Conservation (phyloP, 352 stramenopile genomes). For the Aphanomyces cochlioides region DNA sequence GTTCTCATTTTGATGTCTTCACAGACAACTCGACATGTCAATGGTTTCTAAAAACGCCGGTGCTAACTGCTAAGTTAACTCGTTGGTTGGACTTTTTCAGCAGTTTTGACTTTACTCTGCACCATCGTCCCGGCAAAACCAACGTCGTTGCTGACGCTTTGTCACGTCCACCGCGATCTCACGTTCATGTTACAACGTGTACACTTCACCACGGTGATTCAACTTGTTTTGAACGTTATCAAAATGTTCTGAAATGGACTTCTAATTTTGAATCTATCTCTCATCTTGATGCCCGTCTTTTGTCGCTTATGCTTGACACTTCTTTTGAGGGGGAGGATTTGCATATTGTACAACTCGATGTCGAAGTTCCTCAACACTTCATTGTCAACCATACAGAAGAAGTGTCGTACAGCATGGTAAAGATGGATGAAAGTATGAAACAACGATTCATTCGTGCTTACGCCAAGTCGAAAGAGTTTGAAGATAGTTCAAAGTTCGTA, state of each 20-base stretch:
- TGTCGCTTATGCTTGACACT: neutral
- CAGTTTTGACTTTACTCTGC: constrained; percentile 26
- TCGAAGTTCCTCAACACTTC: neutral
- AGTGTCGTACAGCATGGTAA: neutral
- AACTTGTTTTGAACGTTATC: neutral
- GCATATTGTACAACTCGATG: neutral
- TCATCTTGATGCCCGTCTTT: neutral
- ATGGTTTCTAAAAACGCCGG: constrained; percentile 26
- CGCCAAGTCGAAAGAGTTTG: constrained; percentile 9
- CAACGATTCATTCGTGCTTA: neutral
- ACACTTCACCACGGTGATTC: neutral
- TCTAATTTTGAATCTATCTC: neutral
- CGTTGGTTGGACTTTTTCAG: constrained; percentile 29
- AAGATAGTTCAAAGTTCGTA: too few species aligned
- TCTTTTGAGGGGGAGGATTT: neutral
- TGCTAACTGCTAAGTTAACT: constrained; percentile 26
- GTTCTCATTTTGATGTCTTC: constrained; percentile 30
- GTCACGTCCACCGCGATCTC: neutral
- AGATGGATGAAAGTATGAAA: neutral
- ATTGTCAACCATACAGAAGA: constrained; percentile 9
- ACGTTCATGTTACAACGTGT: neutral
- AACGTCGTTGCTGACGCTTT: constrained; percentile 25
- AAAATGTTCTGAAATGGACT: neutral
- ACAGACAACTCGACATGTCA: constrained; percentile 26
- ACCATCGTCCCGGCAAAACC: neutral